Base-by-base conservation (phyloP, 306 rosid species). In the Albizia julibrissin region DNA sequence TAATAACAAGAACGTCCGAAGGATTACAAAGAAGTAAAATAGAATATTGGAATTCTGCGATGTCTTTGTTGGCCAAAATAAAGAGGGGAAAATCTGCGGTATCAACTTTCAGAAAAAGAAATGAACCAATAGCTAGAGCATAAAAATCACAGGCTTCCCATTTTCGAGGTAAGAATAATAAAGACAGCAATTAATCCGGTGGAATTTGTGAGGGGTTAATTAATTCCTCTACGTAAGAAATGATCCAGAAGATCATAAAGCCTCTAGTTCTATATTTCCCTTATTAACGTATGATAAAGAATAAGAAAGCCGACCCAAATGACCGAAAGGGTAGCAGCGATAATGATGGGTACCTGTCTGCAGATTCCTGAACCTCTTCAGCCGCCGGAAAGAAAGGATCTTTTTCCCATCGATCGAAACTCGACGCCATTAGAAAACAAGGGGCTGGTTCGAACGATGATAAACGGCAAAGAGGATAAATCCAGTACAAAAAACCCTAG, bases 301-400 rank as follows among this genome's bases (percentile, higher is more conserved):
- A 42, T 42, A 42, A 42, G 44, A 42, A 42, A 7, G 44, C 44
- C 44, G 44, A 44, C 31, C 42, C 46, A 54, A 79, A 68, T 47
- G 52, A 13, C 11, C 43, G 49, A 74, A 66, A 43, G 1, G 31
- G 24, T 81, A 4, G 39, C 37, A 70, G 72, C 18, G 11, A 34
- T 7, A 39, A 33, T 21, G 79, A 33, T 9, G 34, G 69, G 66
- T 80, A 95, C 99, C 99, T 93, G 83, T 95, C 99, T 16, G 97
- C 91, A 43, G 99, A 95, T 85, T 92, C 96, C 82, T 95, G 99
- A 91, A 95, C 97, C 83, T 95, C 94, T 85, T 95, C 99, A 3
- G 98, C 99, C 42, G 96, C 98, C 24, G 87, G 80, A 84, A 95
- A 95, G 87, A 89, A 95, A 43, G 98, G 97, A 91, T 95, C 99